Evolutionary conservation across 2,329 filamentous ascomycete genomes (phyloP), one percentile per base, ranked within the genome.

Genomic region (Beauveria varroae): DNA sequence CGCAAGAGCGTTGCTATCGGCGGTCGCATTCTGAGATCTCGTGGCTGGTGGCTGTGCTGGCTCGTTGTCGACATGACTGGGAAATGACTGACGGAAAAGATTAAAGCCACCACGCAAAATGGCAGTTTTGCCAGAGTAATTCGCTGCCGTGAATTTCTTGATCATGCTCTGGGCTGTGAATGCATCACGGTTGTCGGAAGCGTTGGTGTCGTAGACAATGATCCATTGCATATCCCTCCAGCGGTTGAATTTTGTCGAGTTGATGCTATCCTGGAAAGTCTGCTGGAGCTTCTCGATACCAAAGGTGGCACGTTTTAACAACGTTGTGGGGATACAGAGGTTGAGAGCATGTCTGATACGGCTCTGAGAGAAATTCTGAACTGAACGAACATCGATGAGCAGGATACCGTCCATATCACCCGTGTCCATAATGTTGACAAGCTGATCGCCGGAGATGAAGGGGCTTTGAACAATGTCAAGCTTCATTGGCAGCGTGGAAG

Each of bases 251-350:
- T 81, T 88, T 10, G 79, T 79, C 65, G 88, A 86, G 62, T 93
- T 87, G 2, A 80, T 75, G 7, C 88, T 83, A 16, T 82, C 83
- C 63, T 90, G 88, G 70, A 99, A 96, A 0, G 91, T 97, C 64
- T 93, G 89, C 66, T 90, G 86, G 37, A 99, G 79, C 71, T 96
- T 97, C 64, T 92, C 82, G 14, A 96, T 83, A 67, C 93, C 93
- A 74, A 96, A 98, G 0, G 92, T 96, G 0, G 91, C 87, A 55
- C 95, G 83, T 74, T 98, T 98, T 20, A 99, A 76, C 16, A 99
- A 78, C 0, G 93, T 98, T 0, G 95, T 98, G 0, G 95, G 95
- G 63, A 98, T 96, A 70, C 95, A 98, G 5, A 99, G 79, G 70
- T 96, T 98, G 37, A 99, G 76, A 0, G 93, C 91, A n/a, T 88